These are phyloP conservation scores for Chaetomiaceae sp. DNA, from an alignment of 2,329 filamentous ascomycete species.

Conservation along the genomic window DNA sequence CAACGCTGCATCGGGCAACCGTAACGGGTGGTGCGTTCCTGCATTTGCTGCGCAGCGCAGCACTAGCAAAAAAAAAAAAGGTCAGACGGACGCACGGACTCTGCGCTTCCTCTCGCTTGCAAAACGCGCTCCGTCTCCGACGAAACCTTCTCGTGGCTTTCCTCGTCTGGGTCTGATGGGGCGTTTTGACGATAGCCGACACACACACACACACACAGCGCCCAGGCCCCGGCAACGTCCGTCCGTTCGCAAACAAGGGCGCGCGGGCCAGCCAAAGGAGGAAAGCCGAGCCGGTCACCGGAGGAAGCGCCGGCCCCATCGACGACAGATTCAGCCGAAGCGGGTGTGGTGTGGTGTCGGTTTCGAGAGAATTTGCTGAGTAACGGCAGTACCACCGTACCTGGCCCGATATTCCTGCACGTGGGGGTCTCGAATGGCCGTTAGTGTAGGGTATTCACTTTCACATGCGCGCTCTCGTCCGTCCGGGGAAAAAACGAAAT, in stretches of 20 bases:
- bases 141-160: too few relatives aligned
- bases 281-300: background rate
- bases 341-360: too few relatives aligned
- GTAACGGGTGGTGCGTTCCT: background rate
- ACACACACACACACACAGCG: too few relatives aligned
- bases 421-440: too few relatives aligned
- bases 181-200: too few relatives aligned
- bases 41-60: constrained; percentile 10
- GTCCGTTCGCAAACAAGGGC: background rate
- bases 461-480: too few relatives aligned
- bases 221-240: background rate
- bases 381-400: too few relatives aligned
- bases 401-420: too few relatives aligned
- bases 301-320: background rate
- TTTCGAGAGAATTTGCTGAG: too few relatives aligned
- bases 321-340: background rate
- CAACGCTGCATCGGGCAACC: background rate
- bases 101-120: background rate
- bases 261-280: constrained; percentile 4
- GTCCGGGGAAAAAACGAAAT: too few relatives aligned
- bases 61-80: too few relatives aligned
- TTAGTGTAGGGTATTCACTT: too few relatives aligned
- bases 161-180: background rate
- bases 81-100: constrained; percentile 2
- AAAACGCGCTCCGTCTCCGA: background rate